These are phyloP conservation scores for Solanum microdontum DNA, from an alignment of 257 asterid genomes.

Conservation along the genomic window DNA sequence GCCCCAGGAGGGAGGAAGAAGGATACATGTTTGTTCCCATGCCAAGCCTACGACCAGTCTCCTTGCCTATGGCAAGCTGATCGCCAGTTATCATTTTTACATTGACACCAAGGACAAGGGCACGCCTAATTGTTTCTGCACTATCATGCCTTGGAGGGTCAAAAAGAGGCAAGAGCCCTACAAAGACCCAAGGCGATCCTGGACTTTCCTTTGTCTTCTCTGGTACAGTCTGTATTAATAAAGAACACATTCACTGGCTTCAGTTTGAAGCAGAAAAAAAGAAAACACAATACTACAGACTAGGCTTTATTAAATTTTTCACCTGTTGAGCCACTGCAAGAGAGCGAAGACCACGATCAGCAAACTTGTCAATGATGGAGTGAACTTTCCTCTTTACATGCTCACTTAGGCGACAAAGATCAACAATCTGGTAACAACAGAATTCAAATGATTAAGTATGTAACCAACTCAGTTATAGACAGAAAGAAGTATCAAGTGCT, in stretches of 20 bases:
- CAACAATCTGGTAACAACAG: slow-evolving; percentile 21
- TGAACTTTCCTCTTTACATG: slow-evolving; percentile 26
- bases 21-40: slow-evolving; percentile 50
- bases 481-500: not conserved
- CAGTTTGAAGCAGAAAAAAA: not conserved
- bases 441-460: not conserved
- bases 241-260: not conserved
- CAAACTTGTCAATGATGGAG: slow-evolving; percentile 37
- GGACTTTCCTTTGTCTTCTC: slow-evolving; percentile 40
- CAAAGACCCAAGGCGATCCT: slow-evolving; percentile 45
- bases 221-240: slow-evolving; percentile 27
- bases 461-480: not conserved
- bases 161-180: slow-evolving; percentile 49
- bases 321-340: slow-evolving; percentile 49
- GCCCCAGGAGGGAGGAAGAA: slow-evolving; percentile 39
- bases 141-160: slow-evolving; percentile 60
- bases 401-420: slow-evolving; percentile 24
- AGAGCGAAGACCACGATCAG: slow-evolving; percentile 54
- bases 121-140: slow-evolving; percentile 43
- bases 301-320: not conserved
- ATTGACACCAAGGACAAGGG: slow-evolving; percentile 43
- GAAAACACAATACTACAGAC: not conserved
- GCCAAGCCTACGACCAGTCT: slow-evolving; percentile 41
- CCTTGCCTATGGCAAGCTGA: slow-evolving; percentile 35
- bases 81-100: slow-evolving; percentile 57